Conservation (phyloP, 2,329 filamentous ascomycete genomes). For the Claviceps sp. region DNA sequence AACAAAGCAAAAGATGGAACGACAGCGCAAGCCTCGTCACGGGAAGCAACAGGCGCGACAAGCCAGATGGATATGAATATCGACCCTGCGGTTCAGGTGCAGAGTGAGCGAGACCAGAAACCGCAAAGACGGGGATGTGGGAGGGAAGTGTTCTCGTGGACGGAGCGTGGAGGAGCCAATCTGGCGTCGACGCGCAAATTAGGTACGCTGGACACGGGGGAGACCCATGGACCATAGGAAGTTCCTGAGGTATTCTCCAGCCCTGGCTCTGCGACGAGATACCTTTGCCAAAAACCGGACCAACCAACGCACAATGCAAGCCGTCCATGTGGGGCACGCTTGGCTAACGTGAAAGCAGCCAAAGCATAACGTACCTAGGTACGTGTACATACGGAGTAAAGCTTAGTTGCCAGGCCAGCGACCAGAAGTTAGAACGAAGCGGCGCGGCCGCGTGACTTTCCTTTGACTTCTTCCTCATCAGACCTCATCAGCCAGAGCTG, state of each 20-base stretch:
- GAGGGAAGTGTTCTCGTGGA: constrained; percentile 3
- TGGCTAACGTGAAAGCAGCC: no score
- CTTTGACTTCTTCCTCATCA: no score
- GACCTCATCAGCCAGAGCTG: no score
- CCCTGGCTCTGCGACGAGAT: neutral
- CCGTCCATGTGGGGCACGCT: no score
- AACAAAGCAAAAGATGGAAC: neutral
- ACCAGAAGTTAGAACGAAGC: no score
- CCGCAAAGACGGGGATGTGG: constrained; percentile 4
- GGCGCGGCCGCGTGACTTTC: no score
- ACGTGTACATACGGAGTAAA: no score
- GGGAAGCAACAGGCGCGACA: constrained; percentile 2
- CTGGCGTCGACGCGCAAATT: neutral
- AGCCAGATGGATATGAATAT: constrained; percentile 5
- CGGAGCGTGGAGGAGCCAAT: neutral
- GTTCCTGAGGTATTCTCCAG: neutral
- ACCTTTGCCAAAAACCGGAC: neutral
- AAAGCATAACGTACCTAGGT: no score
- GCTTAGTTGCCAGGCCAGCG: no score
- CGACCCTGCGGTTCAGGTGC: constrained; percentile 7
- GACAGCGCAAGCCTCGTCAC: constrained; percentile 2
- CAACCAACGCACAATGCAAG: no score
- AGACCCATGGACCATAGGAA: neutral
- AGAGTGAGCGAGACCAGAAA: constrained; percentile 4
- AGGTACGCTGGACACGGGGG: neutral